These are phyloP conservation scores for Leccinum ochraceum DNA, from an alignment of 768 basidiomycete genomes.

Conservation along the genomic window DNA sequence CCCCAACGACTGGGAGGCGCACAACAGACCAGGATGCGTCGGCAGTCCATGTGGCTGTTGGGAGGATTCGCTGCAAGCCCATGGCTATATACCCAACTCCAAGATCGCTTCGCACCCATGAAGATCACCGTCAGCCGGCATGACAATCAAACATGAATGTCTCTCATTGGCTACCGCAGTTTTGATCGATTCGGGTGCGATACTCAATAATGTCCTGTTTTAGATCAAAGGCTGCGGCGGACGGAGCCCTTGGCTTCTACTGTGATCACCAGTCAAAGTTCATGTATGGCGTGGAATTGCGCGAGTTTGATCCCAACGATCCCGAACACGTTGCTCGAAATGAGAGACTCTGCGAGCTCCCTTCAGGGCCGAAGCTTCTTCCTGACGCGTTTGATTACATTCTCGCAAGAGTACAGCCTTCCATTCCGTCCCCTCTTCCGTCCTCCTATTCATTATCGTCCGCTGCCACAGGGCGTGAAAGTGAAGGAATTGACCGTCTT, in stretches of 20 bases:
- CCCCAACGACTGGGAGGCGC: slow-evolving; percentile 82
- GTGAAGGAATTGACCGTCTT: slow-evolving; percentile 84
- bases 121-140: slow-evolving; percentile 69
- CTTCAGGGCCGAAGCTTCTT: slow-evolving; percentile 74
- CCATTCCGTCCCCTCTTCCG: slow-evolving; percentile 1
- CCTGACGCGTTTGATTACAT: slow-evolving; percentile 86
- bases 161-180: slow-evolving; percentile 8
- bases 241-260: slow-evolving; percentile 83
- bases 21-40: slow-evolving; percentile 73
- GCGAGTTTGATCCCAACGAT: slow-evolving; percentile 64
- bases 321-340: slow-evolving; percentile 65
- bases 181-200: slow-evolving; percentile 2
- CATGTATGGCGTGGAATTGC: slow-evolving; percentile 83
- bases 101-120: slow-evolving; percentile 60
- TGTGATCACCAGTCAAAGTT: slow-evolving; percentile 84
- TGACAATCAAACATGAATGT: slow-evolving; percentile 72
- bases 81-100: slow-evolving; percentile 75
- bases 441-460: slow-evolving; percentile 12
- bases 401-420: slow-evolving; percentile 56
- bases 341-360: slow-evolving; percentile 70
- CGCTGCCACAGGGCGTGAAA: slow-evolving; percentile 54
- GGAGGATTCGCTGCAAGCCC: slow-evolving; percentile 84
- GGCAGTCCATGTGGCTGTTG: slow-evolving; percentile 77
- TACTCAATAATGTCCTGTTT: slow-evolving; percentile 8
- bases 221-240: slow-evolving; percentile 84